Percentiles rank a stretch among this genome's conserved stretches.
These are phyloP conservation scores for Rhizophagus clarus DNA, from an alignment of 192 early-diverging fungal species.

Conservation along the genomic window DNA sequence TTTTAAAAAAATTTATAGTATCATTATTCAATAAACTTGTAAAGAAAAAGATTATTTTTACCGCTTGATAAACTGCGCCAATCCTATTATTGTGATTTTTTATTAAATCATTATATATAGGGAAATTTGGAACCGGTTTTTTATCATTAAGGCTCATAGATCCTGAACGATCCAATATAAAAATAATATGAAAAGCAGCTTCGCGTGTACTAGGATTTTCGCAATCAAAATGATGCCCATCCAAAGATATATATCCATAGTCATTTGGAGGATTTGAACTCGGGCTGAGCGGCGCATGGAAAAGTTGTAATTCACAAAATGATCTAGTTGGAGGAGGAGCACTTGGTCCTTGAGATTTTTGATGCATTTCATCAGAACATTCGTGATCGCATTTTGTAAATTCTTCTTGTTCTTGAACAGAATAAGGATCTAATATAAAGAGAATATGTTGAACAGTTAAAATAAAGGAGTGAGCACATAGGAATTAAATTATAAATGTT, in stretches of 20 bases:
- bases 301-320: too few species aligned
- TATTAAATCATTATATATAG: neutral
- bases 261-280: too few species aligned
- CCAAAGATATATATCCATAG: too few species aligned
- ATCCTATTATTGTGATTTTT: slow-evolving; percentile 30
- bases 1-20: neutral
- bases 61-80: slow-evolving; percentile 31
- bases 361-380: slow-evolving; percentile 27
- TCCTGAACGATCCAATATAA: slow-evolving; percentile 28
- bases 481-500: neutral
- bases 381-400: too few species aligned
- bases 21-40: too few species aligned
- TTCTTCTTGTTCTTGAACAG: slow-evolving; percentile 2
- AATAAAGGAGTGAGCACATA: neutral
- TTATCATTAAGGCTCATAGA: slow-evolving; percentile 25
- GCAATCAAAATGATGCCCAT: slow-evolving; percentile 32
- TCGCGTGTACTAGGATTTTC: neutral
- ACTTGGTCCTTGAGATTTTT: neutral
- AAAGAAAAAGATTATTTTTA: neutral
- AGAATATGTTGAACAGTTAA: neutral
- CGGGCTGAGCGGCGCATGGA: too few species aligned
- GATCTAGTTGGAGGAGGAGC: neutral
- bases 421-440: slow-evolving; percentile 20
- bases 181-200: slow-evolving; percentile 31
- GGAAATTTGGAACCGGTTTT: neutral